These are phyloP conservation scores for Nakazawaea siamensis DNA, from an alignment of 805 yeast species.

Conservation along the genomic window DNA sequence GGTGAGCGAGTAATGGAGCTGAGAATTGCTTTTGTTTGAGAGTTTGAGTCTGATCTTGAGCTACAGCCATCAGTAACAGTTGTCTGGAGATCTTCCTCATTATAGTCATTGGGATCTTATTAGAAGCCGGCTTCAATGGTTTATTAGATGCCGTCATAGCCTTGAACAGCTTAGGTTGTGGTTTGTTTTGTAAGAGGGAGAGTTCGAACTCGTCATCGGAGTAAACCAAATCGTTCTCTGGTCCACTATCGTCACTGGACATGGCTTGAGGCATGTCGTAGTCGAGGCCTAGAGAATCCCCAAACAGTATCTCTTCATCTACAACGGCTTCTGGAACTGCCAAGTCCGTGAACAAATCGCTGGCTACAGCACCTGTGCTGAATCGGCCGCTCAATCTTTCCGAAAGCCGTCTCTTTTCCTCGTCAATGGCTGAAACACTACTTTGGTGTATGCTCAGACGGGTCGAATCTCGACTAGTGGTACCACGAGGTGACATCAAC, in stretches of 20 bases:
- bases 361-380: constrained; percentile 1
- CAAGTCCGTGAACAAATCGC: constrained; percentile 8
- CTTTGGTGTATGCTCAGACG: background rate
- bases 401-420: constrained; percentile 5
- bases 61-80: background rate
- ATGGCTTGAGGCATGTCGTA: background rate
- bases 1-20: constrained; percentile 15
- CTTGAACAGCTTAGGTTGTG: constrained; percentile 12
- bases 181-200: constrained; percentile 2
- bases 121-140: background rate
- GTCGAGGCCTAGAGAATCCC: background rate
- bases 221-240: constrained; percentile 10
- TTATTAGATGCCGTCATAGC: constrained; percentile 12
- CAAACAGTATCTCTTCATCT: background rate
- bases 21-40: constrained; percentile 16
- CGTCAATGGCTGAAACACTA: background rate
- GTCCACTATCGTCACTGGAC: constrained; percentile 10
- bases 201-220: constrained; percentile 12
- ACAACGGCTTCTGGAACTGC: constrained; percentile 10
- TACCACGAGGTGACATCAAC: background rate
- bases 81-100: background rate
- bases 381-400: constrained; percentile 10
- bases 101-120: constrained; percentile 5
- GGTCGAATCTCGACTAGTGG: background rate
- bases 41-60: constrained; percentile 5